Conservation (phyloP, 495 filamentous ascomycete species). For the Podospora didyma region DNA sequence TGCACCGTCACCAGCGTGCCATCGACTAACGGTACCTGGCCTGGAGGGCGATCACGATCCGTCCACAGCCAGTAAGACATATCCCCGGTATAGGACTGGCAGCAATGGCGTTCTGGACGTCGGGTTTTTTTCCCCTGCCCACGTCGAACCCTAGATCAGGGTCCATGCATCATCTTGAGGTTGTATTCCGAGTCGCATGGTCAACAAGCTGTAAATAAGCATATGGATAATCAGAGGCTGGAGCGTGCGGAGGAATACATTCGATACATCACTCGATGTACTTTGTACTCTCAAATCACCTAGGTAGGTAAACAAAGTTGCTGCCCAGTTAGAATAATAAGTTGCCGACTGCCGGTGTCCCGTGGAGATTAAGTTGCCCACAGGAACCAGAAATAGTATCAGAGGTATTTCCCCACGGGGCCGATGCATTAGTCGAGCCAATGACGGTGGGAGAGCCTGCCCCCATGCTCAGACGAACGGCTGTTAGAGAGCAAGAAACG, state of each 20-base stretch:
- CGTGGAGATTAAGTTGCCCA: constrained; percentile 23
- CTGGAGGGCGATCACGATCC: constrained; percentile 16
- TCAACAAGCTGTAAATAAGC: neutral
- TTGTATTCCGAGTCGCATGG: constrained; percentile 7
- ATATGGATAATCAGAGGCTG: neutral
- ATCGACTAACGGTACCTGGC: constrained; percentile 12
- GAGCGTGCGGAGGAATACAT: neutral
- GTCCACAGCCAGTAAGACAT: constrained; percentile 9
- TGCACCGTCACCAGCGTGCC: neutral
- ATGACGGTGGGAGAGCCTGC: constrained; percentile 10
- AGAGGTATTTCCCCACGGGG: constrained; percentile 21
- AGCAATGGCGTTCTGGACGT: neutral
- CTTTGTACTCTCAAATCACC: neutral
- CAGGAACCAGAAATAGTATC: constrained; percentile 23
- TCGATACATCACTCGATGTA: neutral
- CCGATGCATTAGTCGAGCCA: constrained; percentile 15
- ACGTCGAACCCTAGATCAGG: constrained; percentile 3
- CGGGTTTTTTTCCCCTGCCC: neutral
- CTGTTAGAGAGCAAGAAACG: constrained; percentile 9
- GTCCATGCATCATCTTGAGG: constrained; percentile 7
- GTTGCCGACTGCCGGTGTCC: constrained; percentile 30
- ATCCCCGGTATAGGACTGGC: neutral
- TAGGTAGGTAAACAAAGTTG: neutral
- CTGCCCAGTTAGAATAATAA: neutral
- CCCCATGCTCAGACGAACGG: constrained; percentile 19